Evolutionary conservation across 1,284 basidiomycete species (phyloP).

Genomic region (Sanghuangporus baumii): DNA sequence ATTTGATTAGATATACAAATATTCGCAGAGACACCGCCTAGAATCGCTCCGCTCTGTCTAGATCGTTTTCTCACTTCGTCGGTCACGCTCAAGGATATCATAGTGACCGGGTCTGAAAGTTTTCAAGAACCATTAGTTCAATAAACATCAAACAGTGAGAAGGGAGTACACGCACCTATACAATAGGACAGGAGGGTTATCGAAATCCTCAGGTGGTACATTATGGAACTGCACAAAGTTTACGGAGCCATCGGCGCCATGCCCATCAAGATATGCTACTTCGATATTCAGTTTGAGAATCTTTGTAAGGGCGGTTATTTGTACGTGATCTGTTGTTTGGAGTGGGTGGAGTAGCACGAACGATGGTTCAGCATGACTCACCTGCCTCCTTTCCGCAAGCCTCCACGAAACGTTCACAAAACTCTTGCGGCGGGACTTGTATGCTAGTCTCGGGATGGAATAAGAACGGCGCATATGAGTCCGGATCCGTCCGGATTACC

Average conservation of each 20-base stretch:
- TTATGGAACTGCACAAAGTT: constrained; percentile 70
- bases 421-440: constrained; percentile 52
- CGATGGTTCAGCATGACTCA: constrained; percentile 22
- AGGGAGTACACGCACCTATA: constrained; percentile 54
- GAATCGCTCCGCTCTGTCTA: neutral
- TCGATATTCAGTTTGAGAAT: constrained; percentile 65
- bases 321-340: constrained; percentile 61
- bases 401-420: constrained; percentile 77
- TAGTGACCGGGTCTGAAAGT: constrained; percentile 65
- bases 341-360: neutral
- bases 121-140: constrained; percentile 7
- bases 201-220: constrained; percentile 31
- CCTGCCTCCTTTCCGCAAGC: constrained; percentile 80
- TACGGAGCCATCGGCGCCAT: constrained; percentile 41
- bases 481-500: constrained; percentile 64
- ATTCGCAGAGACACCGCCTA: too few species aligned
- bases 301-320: constrained; percentile 73
- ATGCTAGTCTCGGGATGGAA: constrained; percentile 68
- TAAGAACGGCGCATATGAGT: constrained; percentile 67
- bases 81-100: constrained; percentile 51
- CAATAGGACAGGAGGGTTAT: constrained; percentile 54
- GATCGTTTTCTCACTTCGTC: neutral
- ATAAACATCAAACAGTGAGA: constrained; percentile 3
- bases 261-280: constrained; percentile 76
- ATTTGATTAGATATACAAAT: too few species aligned